Conservation (phyloP, 2,329 filamentous ascomycete species). For the Phoma herbarum region DNA sequence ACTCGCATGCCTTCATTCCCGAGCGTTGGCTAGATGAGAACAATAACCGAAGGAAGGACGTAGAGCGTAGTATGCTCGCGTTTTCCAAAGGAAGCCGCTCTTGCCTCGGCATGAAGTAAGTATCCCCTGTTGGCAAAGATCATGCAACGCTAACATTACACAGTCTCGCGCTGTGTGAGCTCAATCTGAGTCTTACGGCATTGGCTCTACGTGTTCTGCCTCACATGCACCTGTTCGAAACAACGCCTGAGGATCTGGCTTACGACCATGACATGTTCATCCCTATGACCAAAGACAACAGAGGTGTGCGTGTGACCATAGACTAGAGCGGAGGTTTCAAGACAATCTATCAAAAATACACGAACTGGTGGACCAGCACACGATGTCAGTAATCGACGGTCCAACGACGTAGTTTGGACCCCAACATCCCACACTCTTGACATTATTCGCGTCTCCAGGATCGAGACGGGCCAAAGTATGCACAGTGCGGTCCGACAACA, state of each 20-base stretch:
- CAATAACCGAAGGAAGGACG: conserved; percentile 32
- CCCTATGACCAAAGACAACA: conserved; percentile 36
- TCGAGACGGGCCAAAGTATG: background rate
- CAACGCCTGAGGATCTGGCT: conserved; percentile 30
- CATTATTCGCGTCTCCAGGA: background rate
- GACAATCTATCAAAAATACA: background rate
- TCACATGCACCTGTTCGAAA: conserved; percentile 35
- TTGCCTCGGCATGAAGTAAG: conserved; percentile 49
- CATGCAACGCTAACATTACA: conserved; percentile 8
- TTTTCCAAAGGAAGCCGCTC: conserved; percentile 45
- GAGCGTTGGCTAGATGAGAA: conserved; percentile 44
- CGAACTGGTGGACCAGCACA: background rate
- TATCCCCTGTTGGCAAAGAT: background rate
- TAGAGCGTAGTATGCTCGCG: conserved; percentile 41
- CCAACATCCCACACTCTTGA: background rate
- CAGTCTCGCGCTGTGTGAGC: conserved; percentile 36
- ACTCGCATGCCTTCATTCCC: conserved; percentile 38
- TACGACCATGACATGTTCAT: conserved; percentile 43
- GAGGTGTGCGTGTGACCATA: conserved; percentile 35
- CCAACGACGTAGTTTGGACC: background rate
- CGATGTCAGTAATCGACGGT: background rate
- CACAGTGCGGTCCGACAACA: background rate
- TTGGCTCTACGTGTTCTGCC: conserved; percentile 35
- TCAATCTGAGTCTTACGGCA: conserved; percentile 33
- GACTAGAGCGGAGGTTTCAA: conserved; percentile 11